Base-by-base conservation (phyloP, 768 basidiomycete species). In the Phanerodontia chrysosporium region DNA sequence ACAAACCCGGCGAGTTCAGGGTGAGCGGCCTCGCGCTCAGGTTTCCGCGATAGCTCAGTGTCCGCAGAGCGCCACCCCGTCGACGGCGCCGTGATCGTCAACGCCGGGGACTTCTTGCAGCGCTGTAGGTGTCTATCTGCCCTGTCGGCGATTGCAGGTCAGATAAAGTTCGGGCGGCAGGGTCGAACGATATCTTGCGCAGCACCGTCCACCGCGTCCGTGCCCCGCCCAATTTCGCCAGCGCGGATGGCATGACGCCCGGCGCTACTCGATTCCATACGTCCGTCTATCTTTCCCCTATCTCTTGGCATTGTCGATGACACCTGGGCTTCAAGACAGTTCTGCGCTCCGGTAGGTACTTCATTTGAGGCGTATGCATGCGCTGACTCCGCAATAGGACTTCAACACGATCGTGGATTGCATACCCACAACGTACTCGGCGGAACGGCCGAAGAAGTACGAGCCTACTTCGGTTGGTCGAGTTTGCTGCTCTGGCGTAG, bases 201-300 rank as follows among this genome's bases (percentile, higher is more conserved):
- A 83, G 81, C 66, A 80, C 82, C 0, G 62, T 81, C 9, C 82
- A 83, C 64, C 81, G 82, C 21, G 82, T 85, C 3, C 73, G 78
- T 36, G 75, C 77, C 1, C 81, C 79, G 22, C 68, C 8, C 49
- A 62, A 63, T 13, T 16, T 58, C 39, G 57, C 45, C 22, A 62
- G 25, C 28, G 58, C 55, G n/a, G 69, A 70, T 45, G 72, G 67
- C 5, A 76, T 78, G 70, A 74, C 79, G 1, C 81, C 79, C 1
- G 77, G 32, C 73, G 85, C 27, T 85, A 83, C 64, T 85, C 84
- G 0, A 85, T 86, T 60, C 84, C 85, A 32, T 86, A 84, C 64
- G 81, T 82, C 60, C 60, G 80, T 68, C 7, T 42, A 10, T 25
- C n/a, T 18, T 42, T 18, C 36, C 12, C 10, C 24, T 5, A 24